Conservation (phyloP, 2,329 filamentous ascomycete species). For the Claviceps digitariae region DNA sequence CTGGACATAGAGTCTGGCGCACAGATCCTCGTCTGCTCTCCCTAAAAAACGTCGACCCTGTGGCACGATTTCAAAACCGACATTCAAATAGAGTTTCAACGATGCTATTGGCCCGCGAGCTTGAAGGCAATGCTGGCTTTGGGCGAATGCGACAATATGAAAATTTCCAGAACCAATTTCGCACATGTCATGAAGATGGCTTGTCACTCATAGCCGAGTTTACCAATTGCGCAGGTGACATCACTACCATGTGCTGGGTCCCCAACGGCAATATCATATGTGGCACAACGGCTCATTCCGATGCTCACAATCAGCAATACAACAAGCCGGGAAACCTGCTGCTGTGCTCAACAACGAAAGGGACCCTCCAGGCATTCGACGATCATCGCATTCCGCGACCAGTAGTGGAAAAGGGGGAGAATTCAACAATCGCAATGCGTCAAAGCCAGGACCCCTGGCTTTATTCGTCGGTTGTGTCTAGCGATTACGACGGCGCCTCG, state of each 20-base stretch:
- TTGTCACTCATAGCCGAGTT: constrained; percentile 39
- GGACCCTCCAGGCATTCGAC: constrained; percentile 35
- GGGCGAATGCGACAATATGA: constrained; percentile 26
- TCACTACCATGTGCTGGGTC: constrained; percentile 44
- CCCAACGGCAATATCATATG: constrained; percentile 42
- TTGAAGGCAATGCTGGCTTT: constrained; percentile 30
- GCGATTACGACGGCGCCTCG: constrained; percentile 35
- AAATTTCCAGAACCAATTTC: constrained; percentile 33
- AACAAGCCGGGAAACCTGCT: constrained; percentile 51
- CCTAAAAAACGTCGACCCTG: constrained; percentile 7
- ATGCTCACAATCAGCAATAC: constrained; percentile 50
- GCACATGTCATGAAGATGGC: constrained; percentile 34
- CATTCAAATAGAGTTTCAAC: constrained; percentile 20
- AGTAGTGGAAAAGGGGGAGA: constrained; percentile 37
- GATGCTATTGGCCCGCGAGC: constrained; percentile 35
- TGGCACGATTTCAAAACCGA: constrained; percentile 3
- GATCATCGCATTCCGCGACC: constrained; percentile 46
- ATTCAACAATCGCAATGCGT: constrained; percentile 41
- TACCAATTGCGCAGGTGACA: constrained; percentile 48
- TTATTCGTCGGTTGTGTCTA: constrained; percentile 49
- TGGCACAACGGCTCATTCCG: constrained; percentile 49
- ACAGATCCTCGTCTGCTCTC: constrained; percentile 14
- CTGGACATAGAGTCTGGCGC: constrained; percentile 7
- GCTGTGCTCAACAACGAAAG: constrained; percentile 33
- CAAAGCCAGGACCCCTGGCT: constrained; percentile 48